A percentile compares a stretch with the other conserved stretches of the same genome.
These are phyloP conservation scores for Cercospora sp. DNA, from an alignment of 2,329 filamentous ascomycete genomes.

Conservation along the genomic window DNA sequence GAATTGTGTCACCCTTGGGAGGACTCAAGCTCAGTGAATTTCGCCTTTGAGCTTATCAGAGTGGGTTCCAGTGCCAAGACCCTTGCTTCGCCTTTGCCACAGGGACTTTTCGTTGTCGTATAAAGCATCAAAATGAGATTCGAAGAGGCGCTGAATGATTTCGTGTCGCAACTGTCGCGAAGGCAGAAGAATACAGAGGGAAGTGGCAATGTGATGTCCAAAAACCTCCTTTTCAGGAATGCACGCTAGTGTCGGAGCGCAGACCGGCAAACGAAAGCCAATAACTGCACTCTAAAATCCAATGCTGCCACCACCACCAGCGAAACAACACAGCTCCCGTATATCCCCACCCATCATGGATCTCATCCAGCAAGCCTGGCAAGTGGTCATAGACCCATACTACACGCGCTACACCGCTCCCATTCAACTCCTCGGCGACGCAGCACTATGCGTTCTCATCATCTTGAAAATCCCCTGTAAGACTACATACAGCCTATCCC, in stretches of 20 bases:
- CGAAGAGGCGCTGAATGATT: background rate
- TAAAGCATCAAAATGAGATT: background rate
- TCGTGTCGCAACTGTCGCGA: background rate
- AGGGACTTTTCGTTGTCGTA: background rate
- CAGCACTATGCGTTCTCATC: conserved; percentile 68
- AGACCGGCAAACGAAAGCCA: background rate
- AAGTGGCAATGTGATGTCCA: background rate
- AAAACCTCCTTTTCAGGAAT: background rate
- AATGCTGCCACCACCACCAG: background rate
- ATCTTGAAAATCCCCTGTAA: conserved; percentile 83
- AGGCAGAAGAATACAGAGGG: background rate
- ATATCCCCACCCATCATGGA: conserved; percentile 35
- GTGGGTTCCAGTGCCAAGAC: background rate
- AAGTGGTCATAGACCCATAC: conserved; percentile 53
- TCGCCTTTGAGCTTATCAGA: background rate
- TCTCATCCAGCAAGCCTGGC: conserved; percentile 40
- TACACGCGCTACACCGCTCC: conserved; percentile 65
- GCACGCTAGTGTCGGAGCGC: conserved; percentile 3
- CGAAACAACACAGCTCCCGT: background rate
- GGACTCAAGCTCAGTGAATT: background rate
- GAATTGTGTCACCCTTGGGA: background rate
- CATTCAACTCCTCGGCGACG: conserved; percentile 68
- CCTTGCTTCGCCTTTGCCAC: background rate
- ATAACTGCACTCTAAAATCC: background rate
- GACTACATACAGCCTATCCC: no score